phyloP scores from a whole-genome alignment of 2,329 filamentous ascomycete species.

The Xylariales sp. region DNA sequence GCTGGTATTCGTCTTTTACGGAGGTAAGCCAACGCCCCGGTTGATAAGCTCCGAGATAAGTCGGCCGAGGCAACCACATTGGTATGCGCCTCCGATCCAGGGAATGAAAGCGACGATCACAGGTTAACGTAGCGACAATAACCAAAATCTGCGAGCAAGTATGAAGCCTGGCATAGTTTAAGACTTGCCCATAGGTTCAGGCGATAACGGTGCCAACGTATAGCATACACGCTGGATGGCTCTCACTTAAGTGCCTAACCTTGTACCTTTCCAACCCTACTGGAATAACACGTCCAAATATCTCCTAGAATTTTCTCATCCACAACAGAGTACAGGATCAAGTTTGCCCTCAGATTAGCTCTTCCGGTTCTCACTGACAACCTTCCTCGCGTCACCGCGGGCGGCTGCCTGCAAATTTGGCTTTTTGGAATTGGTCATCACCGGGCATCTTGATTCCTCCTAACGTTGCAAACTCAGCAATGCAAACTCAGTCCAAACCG shows the following conservation, averaged over 20 bases:
- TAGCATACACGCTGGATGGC: too few species aligned
- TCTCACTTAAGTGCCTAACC: too few species aligned
- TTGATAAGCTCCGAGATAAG: too few species aligned
- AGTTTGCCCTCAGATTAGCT: conserved; percentile 50
- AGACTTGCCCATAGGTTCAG: background rate
- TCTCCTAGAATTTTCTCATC: background rate
- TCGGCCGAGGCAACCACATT: too few species aligned
- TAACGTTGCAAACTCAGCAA: conserved; percentile 4
- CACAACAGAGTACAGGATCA: background rate
- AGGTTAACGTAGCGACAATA: too few species aligned
- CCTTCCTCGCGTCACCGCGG: conserved; percentile 22
- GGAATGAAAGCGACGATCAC: too few species aligned
- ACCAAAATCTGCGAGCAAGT: background rate
- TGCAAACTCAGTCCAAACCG: conserved; percentile 13
- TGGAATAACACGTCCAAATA: background rate
- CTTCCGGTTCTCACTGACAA: conserved; percentile 51
- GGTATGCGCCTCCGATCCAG: too few species aligned
- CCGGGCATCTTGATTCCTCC: conserved; percentile 30
- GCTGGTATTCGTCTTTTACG: too few species aligned
- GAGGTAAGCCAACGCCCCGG: too few species aligned
- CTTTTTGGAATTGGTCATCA: conserved; percentile 54
- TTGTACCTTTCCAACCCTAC: background rate
- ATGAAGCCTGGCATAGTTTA: background rate
- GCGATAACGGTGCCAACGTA: too few species aligned
- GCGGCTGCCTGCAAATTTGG: conserved; percentile 52